Conservation (phyloP, 2,329 filamentous ascomycete species). For the Ascochyta lentis region DNA sequence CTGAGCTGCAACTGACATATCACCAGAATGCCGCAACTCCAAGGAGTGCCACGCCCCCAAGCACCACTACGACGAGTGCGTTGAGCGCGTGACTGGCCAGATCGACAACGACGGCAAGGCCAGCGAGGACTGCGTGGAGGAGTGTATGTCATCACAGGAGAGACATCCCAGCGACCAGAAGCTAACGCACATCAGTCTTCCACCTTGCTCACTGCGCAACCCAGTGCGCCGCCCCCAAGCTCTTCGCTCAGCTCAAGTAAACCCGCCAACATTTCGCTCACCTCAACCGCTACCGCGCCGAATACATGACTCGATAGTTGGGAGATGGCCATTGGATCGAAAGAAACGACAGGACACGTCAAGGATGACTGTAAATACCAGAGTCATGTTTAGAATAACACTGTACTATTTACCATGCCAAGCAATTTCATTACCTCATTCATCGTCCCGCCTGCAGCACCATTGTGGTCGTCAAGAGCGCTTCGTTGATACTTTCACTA, state of each 20-base stretch:
- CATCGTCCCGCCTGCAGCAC: not conserved
- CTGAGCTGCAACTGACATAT: slow-evolving; percentile 27
- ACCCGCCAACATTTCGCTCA: slow-evolving; percentile 18
- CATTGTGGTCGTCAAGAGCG: not conserved
- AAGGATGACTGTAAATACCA: slow-evolving; percentile 46
- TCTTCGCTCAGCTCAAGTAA: slow-evolving; percentile 93
- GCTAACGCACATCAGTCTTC: slow-evolving; percentile 74
- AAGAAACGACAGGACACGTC: slow-evolving; percentile 33
- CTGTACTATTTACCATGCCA: slow-evolving; percentile 42
- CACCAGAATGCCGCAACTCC: slow-evolving; percentile 85
- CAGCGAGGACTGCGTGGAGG: slow-evolving; percentile 97
- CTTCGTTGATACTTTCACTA: not conserved
- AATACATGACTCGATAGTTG: slow-evolving; percentile 23
- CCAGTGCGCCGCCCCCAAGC: slow-evolving; percentile 92
- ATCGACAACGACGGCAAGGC: slow-evolving; percentile 76
- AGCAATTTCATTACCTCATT: slow-evolving; percentile 18
- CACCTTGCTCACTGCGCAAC: slow-evolving; percentile 96
- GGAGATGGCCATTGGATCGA: slow-evolving; percentile 28
- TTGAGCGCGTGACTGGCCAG: slow-evolving; percentile 82
- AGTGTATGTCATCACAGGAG: slow-evolving; percentile 73
- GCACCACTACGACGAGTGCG: slow-evolving; percentile 98
- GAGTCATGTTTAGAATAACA: slow-evolving; percentile 48
- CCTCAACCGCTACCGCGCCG: slow-evolving; percentile 21
- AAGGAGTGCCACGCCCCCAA: slow-evolving; percentile 84
- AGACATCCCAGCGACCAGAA: not conserved